Conservation (phyloP, 345 rosid species). For the Punica granatum region DNA sequence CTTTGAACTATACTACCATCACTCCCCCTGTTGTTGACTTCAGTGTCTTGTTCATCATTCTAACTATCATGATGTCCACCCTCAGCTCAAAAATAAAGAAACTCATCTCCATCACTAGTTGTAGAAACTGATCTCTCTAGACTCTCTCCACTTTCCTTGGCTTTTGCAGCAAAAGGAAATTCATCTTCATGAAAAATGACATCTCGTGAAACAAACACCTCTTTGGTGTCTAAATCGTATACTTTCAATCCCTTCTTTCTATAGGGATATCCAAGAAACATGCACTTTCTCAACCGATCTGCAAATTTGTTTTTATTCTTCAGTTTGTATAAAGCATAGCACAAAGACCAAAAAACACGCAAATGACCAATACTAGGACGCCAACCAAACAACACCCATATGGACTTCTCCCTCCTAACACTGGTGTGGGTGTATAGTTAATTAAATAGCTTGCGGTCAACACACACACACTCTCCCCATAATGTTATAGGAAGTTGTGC, state of each 20-base stretch:
- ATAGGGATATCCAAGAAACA: background rate
- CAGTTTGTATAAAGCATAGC: background rate
- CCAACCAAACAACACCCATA: background rate
- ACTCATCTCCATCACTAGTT: no score
- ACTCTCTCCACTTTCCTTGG: no score
- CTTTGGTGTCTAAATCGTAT: background rate
- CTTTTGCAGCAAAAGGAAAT: no score
- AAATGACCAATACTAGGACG: background rate
- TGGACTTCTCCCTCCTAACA: background rate
- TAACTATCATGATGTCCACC: no score
- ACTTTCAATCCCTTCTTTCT: background rate
- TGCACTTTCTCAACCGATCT: background rate
- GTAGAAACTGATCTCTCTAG: no score
- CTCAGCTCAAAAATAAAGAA: background rate
- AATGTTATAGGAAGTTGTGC: background rate
- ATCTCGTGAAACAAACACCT: background rate
- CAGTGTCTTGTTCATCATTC: no score
- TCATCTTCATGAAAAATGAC: background rate
- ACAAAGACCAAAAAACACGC: background rate
- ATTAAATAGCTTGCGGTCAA: background rate
- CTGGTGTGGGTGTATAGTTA: background rate
- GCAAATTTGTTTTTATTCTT: background rate
- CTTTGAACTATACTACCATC: no score
- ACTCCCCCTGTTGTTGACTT: no score
- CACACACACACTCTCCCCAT: accelerated